Conservation (phyloP, 768 basidiomycete species). For the Hortiboletus campestris region DNA sequence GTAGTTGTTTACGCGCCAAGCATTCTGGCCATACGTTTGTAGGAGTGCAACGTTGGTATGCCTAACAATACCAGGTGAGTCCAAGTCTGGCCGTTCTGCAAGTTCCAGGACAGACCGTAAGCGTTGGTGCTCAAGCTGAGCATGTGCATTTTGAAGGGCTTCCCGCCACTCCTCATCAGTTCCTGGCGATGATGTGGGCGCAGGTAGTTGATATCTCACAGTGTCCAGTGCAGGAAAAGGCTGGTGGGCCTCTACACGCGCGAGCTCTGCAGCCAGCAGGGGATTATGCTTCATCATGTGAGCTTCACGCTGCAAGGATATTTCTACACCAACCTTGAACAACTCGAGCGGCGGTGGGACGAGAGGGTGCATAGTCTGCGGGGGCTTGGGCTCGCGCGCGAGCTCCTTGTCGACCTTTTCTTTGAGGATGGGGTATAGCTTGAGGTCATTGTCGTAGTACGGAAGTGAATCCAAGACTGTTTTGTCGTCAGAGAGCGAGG, state of each 20-base stretch:
- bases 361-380: slow-evolving; percentile 61
- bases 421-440: slow-evolving; percentile 65
- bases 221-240: slow-evolving; percentile 68
- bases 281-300: slow-evolving; percentile 54
- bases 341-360: slow-evolving; percentile 65
- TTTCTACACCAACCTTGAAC: slow-evolving; percentile 56
- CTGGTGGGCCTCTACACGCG: slow-evolving; percentile 67
- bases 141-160: slow-evolving; percentile 72
- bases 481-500: slow-evolving; percentile 9
- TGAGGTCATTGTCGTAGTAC: slow-evolving; percentile 93
- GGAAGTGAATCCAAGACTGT: slow-evolving; percentile 76
- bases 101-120: slow-evolving; percentile 52
- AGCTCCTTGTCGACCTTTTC: slow-evolving; percentile 78
- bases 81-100: not conserved
- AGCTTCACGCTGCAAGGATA: not conserved
- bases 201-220: slow-evolving; percentile 71
- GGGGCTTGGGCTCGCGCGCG: slow-evolving; percentile 64
- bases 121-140: slow-evolving; percentile 83
- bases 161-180: slow-evolving; percentile 76
- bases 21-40: slow-evolving; percentile 86
- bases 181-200: slow-evolving; percentile 56
- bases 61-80: slow-evolving; percentile 39
- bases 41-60: slow-evolving; percentile 80
- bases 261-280: slow-evolving; percentile 68
- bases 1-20: slow-evolving; percentile 91